These are phyloP conservation scores for Ampelocalamus luodianensis DNA, from an alignment of 176 grass and related monocot genomes.

Conservation along the genomic window DNA sequence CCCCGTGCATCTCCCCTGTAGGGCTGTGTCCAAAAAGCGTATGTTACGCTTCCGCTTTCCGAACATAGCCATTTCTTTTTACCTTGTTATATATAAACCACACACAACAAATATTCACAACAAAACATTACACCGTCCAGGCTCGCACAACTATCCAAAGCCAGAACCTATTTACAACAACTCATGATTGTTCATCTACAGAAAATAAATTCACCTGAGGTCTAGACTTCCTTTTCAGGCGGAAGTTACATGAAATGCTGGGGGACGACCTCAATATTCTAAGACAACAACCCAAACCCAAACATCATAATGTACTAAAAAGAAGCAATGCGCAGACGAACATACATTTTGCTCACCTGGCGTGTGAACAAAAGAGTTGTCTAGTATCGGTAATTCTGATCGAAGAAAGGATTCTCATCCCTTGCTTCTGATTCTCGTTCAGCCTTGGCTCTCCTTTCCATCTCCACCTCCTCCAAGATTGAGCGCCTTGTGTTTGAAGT, in stretches of 20 bases:
- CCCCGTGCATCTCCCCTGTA: too few species aligned
- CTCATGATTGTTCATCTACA: slow-evolving; percentile 28
- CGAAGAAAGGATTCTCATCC: slow-evolving; percentile 71
- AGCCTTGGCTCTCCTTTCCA: slow-evolving; percentile 64
- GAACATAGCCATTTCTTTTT: too few species aligned
- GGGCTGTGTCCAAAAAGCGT: too few species aligned
- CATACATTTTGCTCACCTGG: slow-evolving; percentile 9
- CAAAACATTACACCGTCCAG: background rate
- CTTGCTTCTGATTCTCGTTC: slow-evolving; percentile 64
- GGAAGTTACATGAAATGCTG: background rate
- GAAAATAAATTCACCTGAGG: background rate
- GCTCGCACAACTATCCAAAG: background rate
- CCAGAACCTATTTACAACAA: slow-evolving; percentile 44
- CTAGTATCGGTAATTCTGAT: slow-evolving; percentile 54
- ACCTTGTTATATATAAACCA: too few species aligned
- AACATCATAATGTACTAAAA: slow-evolving; percentile 13
- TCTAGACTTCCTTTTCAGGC: background rate
- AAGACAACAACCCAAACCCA: background rate
- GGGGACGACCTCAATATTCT: background rate
- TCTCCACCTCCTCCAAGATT: slow-evolving; percentile 94
- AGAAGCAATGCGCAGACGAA: background rate
- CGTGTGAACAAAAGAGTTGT: background rate
- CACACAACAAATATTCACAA: background rate
- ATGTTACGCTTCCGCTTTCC: too few species aligned
- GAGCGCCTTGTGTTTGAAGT: slow-evolving; percentile 62